These are phyloP conservation scores for Colletotrichum sublineola DNA, from an alignment of 2,329 filamentous ascomycete genomes.

Conservation along the genomic window DNA sequence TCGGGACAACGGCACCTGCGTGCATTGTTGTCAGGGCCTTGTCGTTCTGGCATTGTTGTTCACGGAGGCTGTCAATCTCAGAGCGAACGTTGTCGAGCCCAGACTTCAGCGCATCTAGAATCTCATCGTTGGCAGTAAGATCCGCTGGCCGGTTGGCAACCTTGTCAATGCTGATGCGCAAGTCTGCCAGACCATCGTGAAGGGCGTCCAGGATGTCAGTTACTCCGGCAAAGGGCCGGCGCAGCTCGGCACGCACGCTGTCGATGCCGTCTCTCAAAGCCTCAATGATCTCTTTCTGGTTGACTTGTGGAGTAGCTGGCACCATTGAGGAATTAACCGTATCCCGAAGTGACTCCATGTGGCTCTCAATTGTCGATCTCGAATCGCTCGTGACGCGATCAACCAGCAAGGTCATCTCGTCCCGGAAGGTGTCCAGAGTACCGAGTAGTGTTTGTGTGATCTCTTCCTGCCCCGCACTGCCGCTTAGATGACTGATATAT, in stretches of 20 bases:
- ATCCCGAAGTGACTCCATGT: constrained; percentile 86
- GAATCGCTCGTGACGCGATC: constrained; percentile 62
- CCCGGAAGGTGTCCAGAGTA: constrained; percentile 75
- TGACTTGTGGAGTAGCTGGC: constrained; percentile 66
- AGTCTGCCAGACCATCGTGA: constrained; percentile 85
- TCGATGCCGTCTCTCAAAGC: constrained; percentile 80
- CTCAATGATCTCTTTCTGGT: constrained; percentile 77
- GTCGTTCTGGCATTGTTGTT: constrained; percentile 59
- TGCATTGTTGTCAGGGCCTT: constrained; percentile 67
- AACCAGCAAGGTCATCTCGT: constrained; percentile 76
- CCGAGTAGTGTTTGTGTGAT: constrained; percentile 77
- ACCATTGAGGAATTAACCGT: constrained; percentile 79
- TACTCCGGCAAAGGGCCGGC: constrained; percentile 76
- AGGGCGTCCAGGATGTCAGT: constrained; percentile 91
- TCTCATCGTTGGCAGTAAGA: constrained; percentile 88
- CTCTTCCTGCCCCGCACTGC: constrained; percentile 79
- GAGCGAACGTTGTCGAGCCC: constrained; percentile 81
- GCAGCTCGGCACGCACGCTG: constrained; percentile 80
- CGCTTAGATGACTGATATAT: constrained; percentile 79
- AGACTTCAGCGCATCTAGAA: constrained; percentile 87
- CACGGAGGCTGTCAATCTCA: constrained; percentile 85
- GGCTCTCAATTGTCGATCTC: constrained; percentile 80
- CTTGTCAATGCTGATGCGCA: constrained; percentile 82
- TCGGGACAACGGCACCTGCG: constrained; percentile 63
- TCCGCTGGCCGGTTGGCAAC: constrained; percentile 84